A percentile compares a stretch with the other conserved stretches of the same genome.
Conservation (phyloP, 106 monocot species). For the Cymbidium sinense region DNA sequence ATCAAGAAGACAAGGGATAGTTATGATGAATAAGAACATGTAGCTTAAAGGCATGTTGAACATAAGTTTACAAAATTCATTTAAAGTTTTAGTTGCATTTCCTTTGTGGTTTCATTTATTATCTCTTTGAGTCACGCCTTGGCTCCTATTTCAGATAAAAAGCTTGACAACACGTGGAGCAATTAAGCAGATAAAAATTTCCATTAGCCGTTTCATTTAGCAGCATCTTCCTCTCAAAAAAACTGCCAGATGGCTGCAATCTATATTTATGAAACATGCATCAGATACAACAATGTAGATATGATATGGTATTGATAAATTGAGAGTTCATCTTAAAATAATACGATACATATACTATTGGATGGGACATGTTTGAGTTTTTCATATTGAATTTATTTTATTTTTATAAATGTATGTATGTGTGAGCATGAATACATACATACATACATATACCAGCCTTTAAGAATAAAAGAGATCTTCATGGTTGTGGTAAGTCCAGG, state of each 20-base stretch:
- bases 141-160: not conserved
- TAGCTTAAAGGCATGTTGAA: not conserved
- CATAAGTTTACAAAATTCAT: not conserved
- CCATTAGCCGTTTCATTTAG: not conserved
- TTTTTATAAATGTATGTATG: not conserved
- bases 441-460: too few relatives aligned
- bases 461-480: not conserved
- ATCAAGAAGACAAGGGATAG: too few relatives aligned
- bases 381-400: not conserved
- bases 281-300: not conserved
- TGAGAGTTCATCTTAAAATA: not conserved
- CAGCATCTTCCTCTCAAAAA: not conserved
- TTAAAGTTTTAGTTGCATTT: not conserved
- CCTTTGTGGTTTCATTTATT: not conserved
- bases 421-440: too few relatives aligned
- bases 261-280: not conserved
- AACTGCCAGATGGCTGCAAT: not conserved
- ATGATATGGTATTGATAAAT: not conserved
- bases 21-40: too few relatives aligned
- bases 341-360: not conserved
- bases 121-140: not conserved
- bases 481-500: not conserved
- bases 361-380: not conserved
- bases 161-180: not conserved
- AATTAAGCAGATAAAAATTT: not conserved